phyloP scores from a whole-genome alignment of 2,329 filamentous ascomycete genomes.

The Fusarium ramigenum region DNA sequence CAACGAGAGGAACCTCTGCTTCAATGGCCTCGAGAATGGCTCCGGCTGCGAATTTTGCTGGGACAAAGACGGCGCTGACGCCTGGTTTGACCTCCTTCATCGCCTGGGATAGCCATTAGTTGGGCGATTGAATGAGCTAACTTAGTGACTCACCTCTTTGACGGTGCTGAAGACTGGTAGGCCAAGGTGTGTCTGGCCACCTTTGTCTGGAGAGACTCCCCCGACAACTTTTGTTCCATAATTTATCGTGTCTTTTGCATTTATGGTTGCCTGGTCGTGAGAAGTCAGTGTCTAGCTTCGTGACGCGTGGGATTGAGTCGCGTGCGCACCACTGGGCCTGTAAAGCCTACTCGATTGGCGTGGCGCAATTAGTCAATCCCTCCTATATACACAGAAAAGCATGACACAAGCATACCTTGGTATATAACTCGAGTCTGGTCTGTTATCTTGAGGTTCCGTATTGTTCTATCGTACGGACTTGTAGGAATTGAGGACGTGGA shows the following conservation, averaged over 20 bases:
- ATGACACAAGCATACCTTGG: conserved; percentile 40
- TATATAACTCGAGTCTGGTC: conserved; percentile 48
- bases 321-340: conserved; percentile 47
- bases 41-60: conserved; percentile 70
- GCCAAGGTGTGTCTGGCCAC: conserved; percentile 45
- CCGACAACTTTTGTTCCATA: conserved; percentile 53
- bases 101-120: conserved; percentile 39
- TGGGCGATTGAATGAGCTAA: too few species aligned
- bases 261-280: conserved; percentile 47
- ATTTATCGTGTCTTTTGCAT: conserved; percentile 50
- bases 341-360: conserved; percentile 45
- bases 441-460: conserved; percentile 44
- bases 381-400: not conserved
- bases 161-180: conserved; percentile 51
- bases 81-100: conserved; percentile 59
- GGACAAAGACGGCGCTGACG: conserved; percentile 78
- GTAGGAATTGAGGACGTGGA: not conserved
- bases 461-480: conserved; percentile 43
- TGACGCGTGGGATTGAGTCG: not conserved
- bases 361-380: not conserved
- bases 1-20: conserved; percentile 79
- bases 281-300: not conserved
- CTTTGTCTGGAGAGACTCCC: conserved; percentile 51
- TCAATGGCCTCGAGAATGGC: conserved; percentile 81
- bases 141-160: conserved; percentile 38